Base-by-base conservation (phyloP, 768 basidiomycete genomes). In the Artomyces pyxidatus region DNA sequence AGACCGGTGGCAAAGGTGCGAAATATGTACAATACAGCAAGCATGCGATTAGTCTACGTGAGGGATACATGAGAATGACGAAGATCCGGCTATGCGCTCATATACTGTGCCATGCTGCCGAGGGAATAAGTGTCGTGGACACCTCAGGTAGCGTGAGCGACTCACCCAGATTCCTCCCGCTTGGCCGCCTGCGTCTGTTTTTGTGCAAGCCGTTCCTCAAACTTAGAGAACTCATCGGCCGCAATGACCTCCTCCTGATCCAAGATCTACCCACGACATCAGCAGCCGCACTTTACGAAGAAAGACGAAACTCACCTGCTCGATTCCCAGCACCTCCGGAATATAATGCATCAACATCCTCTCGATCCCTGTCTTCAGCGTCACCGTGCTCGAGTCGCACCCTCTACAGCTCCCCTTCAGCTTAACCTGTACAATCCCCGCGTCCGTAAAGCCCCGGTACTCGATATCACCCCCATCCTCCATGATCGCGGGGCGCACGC, bases 301-400 rank as follows among this genome's bases (percentile, higher is more conserved):
- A 30, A 14, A 22, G 22, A 25, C 26, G 19, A n/a, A 22, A 60
- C 74, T 56, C 55, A 83, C 89, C 78, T 94, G 88, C 59, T 92
- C 85, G 7, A 94, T 88, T 22, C 82, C 86, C 65, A 91, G 88
- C 32, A 95, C 92, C 67, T 95, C 89, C 2, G 95, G 95, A 47
- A 99, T 91, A 61, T 98, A 98, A 68, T 98, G 95, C 91, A 91
- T 93, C 59, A 99, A 71, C 96, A 99, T 98, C 54, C 96, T 75
- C 69, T 99, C 96, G 46, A 99, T 97, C 8, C 96, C 96, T 53
- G 80, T 83, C 75, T 98, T 99, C 49, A 99, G 71, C 14, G 96
- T 99, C 28, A 98, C 94, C 6, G 89, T 82, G 63, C 90, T 94
- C 27, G 89, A 92, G 55, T 82, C 82, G 64, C 96, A 98, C 12